phyloP scores from a whole-genome alignment of 257 asterid genomes.

The Solanum dulcamara region DNA sequence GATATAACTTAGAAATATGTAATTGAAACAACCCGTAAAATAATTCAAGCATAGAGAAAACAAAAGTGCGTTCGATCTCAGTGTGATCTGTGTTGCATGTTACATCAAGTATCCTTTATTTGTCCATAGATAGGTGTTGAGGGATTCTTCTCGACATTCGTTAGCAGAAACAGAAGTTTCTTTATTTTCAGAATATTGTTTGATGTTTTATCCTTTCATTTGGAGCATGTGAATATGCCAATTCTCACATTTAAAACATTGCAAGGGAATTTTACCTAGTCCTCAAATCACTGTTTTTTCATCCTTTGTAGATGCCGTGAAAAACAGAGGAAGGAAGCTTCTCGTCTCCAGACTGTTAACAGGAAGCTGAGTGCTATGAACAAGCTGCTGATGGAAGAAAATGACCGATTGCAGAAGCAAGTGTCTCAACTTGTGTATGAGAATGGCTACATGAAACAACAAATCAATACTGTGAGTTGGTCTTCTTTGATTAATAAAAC shows the following conservation, averaged over 20 bases:
- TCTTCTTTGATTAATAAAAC: not conserved
- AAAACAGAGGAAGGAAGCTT: slow-evolving; percentile 83
- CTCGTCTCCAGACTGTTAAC: slow-evolving; percentile 74
- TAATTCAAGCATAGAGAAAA: not conserved
- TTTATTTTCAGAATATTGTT: not conserved
- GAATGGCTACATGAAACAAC: slow-evolving; percentile 75
- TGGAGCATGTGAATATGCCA: not conserved
- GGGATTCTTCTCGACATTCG: not conserved
- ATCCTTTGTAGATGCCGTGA: slow-evolving; percentile 64
- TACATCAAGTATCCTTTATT: not conserved
- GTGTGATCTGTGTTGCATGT: not conserved
- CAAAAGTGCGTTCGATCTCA: not conserved
- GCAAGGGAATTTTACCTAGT: not conserved
- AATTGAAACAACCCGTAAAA: not conserved
- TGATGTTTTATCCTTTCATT: not conserved
- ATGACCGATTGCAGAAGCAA: slow-evolving; percentile 89
- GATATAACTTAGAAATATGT: not conserved
- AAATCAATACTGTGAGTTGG: slow-evolving; percentile 56
- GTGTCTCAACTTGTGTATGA: slow-evolving; percentile 84
- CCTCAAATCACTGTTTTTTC: not conserved
- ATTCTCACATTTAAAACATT: not conserved
- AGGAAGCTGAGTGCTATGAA: slow-evolving; percentile 87
- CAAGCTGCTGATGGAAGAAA: slow-evolving; percentile 92
- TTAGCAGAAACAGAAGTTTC: not conserved
- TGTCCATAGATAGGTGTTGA: not conserved